phyloP scores from a whole-genome alignment of 2,329 filamentous ascomycete genomes.

The Penicillium sp. region DNA sequence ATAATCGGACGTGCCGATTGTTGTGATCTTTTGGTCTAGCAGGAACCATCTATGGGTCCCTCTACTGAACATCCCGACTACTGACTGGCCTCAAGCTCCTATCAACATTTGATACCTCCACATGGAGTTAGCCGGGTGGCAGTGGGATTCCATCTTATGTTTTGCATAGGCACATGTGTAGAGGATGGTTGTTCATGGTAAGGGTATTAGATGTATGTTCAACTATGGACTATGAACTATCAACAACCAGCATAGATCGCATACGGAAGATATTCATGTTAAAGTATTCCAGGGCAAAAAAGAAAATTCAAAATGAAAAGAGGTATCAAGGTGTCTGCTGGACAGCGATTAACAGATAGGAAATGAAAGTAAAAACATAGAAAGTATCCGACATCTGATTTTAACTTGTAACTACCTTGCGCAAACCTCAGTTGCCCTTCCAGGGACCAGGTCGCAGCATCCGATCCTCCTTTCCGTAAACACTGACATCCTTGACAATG shows the following conservation, averaged over 20 bases:
- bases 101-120: too few relatives aligned
- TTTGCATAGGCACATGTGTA: not conserved
- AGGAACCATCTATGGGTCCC: too few relatives aligned
- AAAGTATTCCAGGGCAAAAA: not conserved
- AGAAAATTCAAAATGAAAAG: too few relatives aligned
- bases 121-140: too few relatives aligned
- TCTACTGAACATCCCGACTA: too few relatives aligned
- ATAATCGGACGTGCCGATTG: too few relatives aligned
- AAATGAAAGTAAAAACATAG: not conserved
- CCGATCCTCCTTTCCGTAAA: conserved; percentile 43
- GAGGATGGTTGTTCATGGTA: not conserved
- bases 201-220: not conserved
- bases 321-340: not conserved
- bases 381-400: not conserved
- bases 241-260: not conserved
- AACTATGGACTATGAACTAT: not conserved
- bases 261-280: not conserved
- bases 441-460: conserved; percentile 39
- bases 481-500: conserved; percentile 44
- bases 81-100: too few relatives aligned
- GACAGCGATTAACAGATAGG: not conserved
- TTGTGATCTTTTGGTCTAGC: too few relatives aligned
- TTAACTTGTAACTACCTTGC: not conserved
- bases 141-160: too few relatives aligned
- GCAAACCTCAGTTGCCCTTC: conserved; percentile 22